A percentile compares a stretch with the other conserved stretches of the same genome.
Evolutionary conservation across 2,329 filamentous ascomycete species (phyloP).

Genomic region (Sporothrix pallida): DNA sequence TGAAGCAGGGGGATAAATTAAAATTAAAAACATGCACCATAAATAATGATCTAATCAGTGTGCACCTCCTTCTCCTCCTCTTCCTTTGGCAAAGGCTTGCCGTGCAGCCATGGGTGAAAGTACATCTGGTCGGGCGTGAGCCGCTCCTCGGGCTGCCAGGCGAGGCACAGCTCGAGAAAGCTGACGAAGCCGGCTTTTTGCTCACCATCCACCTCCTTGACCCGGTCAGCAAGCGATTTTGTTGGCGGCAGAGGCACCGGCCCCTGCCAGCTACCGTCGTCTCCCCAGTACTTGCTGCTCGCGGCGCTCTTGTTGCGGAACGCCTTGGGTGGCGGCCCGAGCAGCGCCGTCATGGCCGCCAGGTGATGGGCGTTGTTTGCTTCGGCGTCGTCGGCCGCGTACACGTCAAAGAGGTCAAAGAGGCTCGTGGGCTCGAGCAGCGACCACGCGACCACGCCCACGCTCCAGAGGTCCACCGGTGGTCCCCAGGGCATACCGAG

Average conservation of each 20-base stretch:
- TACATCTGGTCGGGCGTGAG: conserved; percentile 36
- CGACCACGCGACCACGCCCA: conserved; percentile 4
- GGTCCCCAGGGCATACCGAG: neutral
- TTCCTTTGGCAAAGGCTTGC: too few species aligned
- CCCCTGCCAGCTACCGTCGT: conserved; percentile 40
- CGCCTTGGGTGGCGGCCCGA: conserved; percentile 42
- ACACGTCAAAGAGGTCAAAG: conserved; percentile 11
- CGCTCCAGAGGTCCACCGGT: neutral
- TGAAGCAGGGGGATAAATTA: neutral
- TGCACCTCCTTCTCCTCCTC: too few species aligned
- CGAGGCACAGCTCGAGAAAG: conserved; percentile 39
- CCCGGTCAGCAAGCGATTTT: neutral
- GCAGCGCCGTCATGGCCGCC: conserved; percentile 42
- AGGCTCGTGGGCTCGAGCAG: neutral
- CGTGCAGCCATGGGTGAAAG: conserved; percentile 41
- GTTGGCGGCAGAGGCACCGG: neutral
- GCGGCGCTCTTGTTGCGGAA: conserved; percentile 40
- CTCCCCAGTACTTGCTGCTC: conserved; percentile 42
- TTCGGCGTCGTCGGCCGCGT: conserved; percentile 35
- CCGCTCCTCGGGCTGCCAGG: conserved; percentile 42
- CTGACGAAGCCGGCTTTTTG: conserved; percentile 36
- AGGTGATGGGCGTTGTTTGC: conserved; percentile 43
- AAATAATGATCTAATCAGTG: neutral
- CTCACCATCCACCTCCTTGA: neutral
- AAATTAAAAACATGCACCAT: neutral